Conservation (phyloP, 495 filamentous ascomycete species). For the Talaromyces stipitatus region DNA sequence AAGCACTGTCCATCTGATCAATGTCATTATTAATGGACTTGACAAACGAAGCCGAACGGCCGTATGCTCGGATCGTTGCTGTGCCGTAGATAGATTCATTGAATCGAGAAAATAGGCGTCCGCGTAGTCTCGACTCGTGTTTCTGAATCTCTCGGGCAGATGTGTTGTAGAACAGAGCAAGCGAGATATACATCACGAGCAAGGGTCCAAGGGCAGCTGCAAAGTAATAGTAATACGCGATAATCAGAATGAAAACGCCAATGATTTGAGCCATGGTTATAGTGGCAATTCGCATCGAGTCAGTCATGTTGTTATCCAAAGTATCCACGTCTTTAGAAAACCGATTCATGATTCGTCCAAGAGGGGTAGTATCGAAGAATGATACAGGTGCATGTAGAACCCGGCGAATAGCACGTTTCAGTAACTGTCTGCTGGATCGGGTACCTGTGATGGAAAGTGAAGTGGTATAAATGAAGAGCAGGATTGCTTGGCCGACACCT, state of each 20-base stretch:
- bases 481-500: conserved; percentile 12
- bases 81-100: conserved; percentile 54
- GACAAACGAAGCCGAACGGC: conserved; percentile 48
- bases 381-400: conserved; percentile 40
- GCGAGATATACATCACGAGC: conserved; percentile 32
- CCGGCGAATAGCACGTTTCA: conserved; percentile 32
- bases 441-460: conserved; percentile 22
- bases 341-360: conserved; percentile 44
- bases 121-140: conserved; percentile 55
- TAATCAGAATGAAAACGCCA: conserved; percentile 9
- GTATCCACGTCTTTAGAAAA: conserved; percentile 40
- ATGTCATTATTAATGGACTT: conserved; percentile 50
- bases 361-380: conserved; percentile 42
- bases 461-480: conserved; percentile 12
- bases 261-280: conserved; percentile 7
- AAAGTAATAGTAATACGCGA: conserved; percentile 11
- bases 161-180: conserved; percentile 50
- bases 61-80: conserved; percentile 58
- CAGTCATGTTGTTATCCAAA: conserved; percentile 25
- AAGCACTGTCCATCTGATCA: conserved; percentile 44
- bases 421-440: conserved; percentile 35
- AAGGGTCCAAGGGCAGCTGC: conserved; percentile 9
- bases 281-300: conserved; percentile 22
- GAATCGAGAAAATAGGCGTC: conserved; percentile 61
- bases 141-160: conserved; percentile 60